Conservation (phyloP, 2,329 filamentous ascomycete genomes). For the Fusarium cyanostomum region DNA sequence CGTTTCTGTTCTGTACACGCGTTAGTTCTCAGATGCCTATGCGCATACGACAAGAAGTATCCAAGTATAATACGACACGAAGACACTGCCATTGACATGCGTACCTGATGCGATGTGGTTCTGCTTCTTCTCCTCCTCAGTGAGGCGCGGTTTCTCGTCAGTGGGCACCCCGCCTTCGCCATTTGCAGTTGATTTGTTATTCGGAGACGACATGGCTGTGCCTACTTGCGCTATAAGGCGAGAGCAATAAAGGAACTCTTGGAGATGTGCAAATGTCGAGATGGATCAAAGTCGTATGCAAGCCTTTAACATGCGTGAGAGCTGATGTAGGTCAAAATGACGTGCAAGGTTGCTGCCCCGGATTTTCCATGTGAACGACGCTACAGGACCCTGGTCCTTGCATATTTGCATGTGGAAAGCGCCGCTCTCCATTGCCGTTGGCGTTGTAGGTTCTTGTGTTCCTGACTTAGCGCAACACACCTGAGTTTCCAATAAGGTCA, state of each 20-base stretch:
- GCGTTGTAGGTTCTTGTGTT: slow-evolving; percentile 7
- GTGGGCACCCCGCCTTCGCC: slow-evolving; percentile 38
- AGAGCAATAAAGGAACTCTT: not conserved
- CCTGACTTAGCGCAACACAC: slow-evolving; percentile 5
- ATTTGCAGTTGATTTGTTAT: slow-evolving; percentile 41
- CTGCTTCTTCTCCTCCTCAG: slow-evolving; percentile 64
- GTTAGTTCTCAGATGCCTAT: slow-evolving; percentile 11
- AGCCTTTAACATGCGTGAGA: slow-evolving; percentile 21
- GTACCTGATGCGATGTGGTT: slow-evolving; percentile 65
- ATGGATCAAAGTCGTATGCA: not conserved
- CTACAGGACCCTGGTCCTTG: slow-evolving; percentile 38
- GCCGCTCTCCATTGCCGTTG: slow-evolving; percentile 3
- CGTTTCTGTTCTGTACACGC: slow-evolving; percentile 54
- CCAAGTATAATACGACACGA: not conserved
- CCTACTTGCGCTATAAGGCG: not conserved
- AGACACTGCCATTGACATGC: slow-evolving; percentile 4
- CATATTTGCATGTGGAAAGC: slow-evolving; percentile 32
- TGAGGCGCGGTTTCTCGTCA: slow-evolving; percentile 62
- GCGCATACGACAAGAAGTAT: not conserved
- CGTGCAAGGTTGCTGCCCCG: slow-evolving; percentile 47
- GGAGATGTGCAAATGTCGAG: not conserved
- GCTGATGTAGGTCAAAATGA: slow-evolving; percentile 31
- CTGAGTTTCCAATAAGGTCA: no score
- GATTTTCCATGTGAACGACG: slow-evolving; percentile 44
- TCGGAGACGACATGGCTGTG: slow-evolving; percentile 43